These are phyloP conservation scores for Aspergillus latus DNA, from an alignment of 2,329 filamentous ascomycete genomes.

Conservation along the genomic window DNA sequence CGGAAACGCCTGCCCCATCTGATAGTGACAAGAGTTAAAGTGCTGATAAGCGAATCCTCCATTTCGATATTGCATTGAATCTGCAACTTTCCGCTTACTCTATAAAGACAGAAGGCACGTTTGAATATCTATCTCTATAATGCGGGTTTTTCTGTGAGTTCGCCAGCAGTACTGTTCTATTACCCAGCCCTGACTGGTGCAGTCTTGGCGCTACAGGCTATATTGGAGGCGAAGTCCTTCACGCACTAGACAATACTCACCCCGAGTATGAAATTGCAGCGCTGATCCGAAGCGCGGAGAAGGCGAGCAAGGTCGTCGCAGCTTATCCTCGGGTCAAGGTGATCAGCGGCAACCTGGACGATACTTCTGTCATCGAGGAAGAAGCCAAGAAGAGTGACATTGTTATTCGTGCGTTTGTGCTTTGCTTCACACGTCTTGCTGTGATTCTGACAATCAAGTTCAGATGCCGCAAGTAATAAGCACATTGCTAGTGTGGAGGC, in stretches of 20 bases:
- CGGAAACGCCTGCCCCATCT: neutral
- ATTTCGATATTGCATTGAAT: neutral
- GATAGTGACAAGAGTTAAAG: neutral
- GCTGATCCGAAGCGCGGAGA: constrained; percentile 50
- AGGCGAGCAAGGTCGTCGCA: constrained; percentile 45
- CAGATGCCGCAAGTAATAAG: constrained; percentile 32
- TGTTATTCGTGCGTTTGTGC: constrained; percentile 41
- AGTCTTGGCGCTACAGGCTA: constrained; percentile 55
- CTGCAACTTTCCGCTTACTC: neutral
- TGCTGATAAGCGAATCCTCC: neutral
- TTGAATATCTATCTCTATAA: neutral
- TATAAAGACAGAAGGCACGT: neutral
- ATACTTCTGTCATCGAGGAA: constrained; percentile 49
- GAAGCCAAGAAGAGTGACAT: constrained; percentile 53
- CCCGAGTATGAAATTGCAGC: constrained; percentile 48
- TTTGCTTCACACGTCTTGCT: neutral
- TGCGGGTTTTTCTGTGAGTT: neutral
- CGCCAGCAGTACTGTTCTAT: neutral
- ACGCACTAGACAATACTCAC: constrained; percentile 41
- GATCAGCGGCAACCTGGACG: constrained; percentile 52
- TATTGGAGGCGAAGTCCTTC: constrained; percentile 53
- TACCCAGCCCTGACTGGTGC: neutral
- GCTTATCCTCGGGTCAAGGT: constrained; percentile 52
- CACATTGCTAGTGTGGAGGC: constrained; percentile 38
- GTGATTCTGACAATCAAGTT: neutral